Conservation (phyloP, 495 filamentous ascomycete species). For the Choiromyces venosus region DNA sequence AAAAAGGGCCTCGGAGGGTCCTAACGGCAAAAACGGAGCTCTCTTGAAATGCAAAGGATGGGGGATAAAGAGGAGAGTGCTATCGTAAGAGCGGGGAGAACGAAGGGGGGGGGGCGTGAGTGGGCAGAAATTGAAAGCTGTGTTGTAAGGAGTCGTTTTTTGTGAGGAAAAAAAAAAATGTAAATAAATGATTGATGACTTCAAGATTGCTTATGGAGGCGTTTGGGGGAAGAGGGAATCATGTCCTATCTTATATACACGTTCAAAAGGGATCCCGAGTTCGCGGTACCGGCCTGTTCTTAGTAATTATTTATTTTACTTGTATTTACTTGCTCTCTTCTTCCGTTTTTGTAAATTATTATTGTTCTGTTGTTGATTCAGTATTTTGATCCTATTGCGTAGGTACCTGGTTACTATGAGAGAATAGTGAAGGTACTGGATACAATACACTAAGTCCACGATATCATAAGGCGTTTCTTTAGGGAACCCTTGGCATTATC, state of each 20-base stretch:
- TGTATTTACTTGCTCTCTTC: conserved; percentile 28
- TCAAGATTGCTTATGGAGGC: conserved; percentile 7
- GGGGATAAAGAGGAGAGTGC: background rate
- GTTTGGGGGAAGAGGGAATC: conserved; percentile 19
- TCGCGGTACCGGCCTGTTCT: conserved; percentile 34
- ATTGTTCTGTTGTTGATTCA: background rate
- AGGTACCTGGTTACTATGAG: background rate
- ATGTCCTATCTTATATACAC: conserved; percentile 34
- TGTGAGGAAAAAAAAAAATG: conserved; percentile 13
- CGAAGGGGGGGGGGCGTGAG: background rate
- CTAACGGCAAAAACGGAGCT: background rate
- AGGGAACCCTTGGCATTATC: conserved; percentile 24
- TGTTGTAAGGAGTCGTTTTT: background rate
- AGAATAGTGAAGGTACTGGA: conserved; percentile 18
- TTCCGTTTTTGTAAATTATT: conserved; percentile 18
- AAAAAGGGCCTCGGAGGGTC: conserved; percentile 25
- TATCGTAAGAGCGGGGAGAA: background rate
- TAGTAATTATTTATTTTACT: conserved; percentile 22
- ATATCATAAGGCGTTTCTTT: conserved; percentile 23
- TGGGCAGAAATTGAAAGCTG: background rate
- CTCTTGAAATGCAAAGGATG: background rate
- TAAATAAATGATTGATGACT: conserved; percentile 17
- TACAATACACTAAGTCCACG: conserved; percentile 21
- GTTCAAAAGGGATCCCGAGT: conserved; percentile 24
- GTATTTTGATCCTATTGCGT: background rate